Conservation (phyloP, 2,329 filamentous ascomycete species). For the Colletotrichum higginsianum region DNA sequence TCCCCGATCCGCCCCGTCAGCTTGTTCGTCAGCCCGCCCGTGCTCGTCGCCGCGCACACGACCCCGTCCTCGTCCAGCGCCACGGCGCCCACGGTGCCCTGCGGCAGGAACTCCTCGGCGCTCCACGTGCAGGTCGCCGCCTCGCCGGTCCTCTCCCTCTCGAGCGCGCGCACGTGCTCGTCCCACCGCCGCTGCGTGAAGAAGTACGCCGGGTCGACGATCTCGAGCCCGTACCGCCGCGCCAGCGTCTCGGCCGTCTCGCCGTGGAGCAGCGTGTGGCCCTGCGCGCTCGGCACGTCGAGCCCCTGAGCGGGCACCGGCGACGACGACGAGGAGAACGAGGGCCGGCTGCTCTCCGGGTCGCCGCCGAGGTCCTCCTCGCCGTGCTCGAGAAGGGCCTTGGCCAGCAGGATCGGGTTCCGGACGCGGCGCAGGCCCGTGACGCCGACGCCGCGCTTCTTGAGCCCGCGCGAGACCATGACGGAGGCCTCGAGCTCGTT, state of each 20-base stretch:
- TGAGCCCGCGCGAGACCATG: constrained; percentile 82
- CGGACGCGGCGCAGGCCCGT: constrained; percentile 81
- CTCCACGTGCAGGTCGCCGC: constrained; percentile 67
- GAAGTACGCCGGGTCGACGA: constrained; percentile 80
- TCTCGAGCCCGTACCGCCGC: constrained; percentile 76
- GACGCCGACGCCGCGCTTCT: constrained; percentile 84
- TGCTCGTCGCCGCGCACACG: constrained; percentile 77
- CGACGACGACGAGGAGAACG: background rate
- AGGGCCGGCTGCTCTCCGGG: constrained; percentile 49
- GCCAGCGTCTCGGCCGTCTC: constrained; percentile 79
- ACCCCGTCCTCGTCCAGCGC: constrained; percentile 83
- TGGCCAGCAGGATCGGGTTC: constrained; percentile 84
- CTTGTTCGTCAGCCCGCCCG: constrained; percentile 91
- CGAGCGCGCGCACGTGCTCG: constrained; percentile 76
- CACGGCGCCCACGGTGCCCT: constrained; percentile 88
- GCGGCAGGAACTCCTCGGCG: constrained; percentile 77
- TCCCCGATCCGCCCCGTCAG: constrained; percentile 88
- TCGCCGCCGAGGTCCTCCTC: constrained; percentile 69
- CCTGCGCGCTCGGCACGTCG: constrained; percentile 71
- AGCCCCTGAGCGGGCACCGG: constrained; percentile 40
- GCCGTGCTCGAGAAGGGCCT: constrained; percentile 77
- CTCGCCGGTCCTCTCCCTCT: constrained; percentile 62
- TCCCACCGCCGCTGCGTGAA: constrained; percentile 86
- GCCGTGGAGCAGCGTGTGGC: constrained; percentile 80
- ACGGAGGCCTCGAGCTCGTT: constrained; percentile 91